These are phyloP conservation scores for Citrus medica DNA, from an alignment of 345 rosid genomes.

Conservation along the genomic window DNA sequence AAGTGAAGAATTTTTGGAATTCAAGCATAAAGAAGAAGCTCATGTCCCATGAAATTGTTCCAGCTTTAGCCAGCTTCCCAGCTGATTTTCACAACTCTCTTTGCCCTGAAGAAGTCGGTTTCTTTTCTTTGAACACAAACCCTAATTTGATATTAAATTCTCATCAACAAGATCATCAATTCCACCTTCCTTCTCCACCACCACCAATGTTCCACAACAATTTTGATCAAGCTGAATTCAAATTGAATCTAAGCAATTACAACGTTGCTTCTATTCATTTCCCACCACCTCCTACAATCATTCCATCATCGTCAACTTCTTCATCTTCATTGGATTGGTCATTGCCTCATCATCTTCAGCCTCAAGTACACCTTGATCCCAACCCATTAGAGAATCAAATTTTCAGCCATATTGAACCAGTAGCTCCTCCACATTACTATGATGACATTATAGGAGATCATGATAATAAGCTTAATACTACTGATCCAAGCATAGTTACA, in stretches of 20 bases:
- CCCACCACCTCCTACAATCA: not conserved
- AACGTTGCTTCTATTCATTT: conserved; percentile 24
- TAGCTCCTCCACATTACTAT: not conserved
- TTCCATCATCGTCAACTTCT: conserved; percentile 11
- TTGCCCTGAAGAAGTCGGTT: conserved; percentile 11
- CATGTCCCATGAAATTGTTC: conserved; percentile 48
- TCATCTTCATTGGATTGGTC: conserved; percentile 33
- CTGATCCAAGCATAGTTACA: conserved; percentile 22
- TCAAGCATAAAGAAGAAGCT: conserved; percentile 89
- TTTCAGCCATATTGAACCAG: conserved; percentile 19
- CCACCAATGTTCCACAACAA: conserved; percentile 46
- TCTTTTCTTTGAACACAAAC: conserved; percentile 47
- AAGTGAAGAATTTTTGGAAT: conserved; percentile 95
- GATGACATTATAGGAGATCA: too few species aligned
- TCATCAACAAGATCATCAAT: conserved; percentile 28
- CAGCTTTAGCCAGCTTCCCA: conserved; percentile 29
- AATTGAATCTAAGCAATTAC: conserved; percentile 20
- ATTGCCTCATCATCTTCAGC: conserved; percentile 19
- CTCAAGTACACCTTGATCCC: conserved; percentile 20
- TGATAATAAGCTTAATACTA: not conserved
- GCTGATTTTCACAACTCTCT: conserved; percentile 17
- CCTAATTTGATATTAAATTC: conserved; percentile 40
- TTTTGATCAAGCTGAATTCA: conserved; percentile 44
- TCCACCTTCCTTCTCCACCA: conserved; percentile 33
- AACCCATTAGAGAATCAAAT: conserved; percentile 21